A percentile compares a stretch with the other conserved stretches of the same genome.
Evolutionary conservation across 2,329 filamentous ascomycete species (phyloP).

Genomic region (Penicillium polonicum): DNA sequence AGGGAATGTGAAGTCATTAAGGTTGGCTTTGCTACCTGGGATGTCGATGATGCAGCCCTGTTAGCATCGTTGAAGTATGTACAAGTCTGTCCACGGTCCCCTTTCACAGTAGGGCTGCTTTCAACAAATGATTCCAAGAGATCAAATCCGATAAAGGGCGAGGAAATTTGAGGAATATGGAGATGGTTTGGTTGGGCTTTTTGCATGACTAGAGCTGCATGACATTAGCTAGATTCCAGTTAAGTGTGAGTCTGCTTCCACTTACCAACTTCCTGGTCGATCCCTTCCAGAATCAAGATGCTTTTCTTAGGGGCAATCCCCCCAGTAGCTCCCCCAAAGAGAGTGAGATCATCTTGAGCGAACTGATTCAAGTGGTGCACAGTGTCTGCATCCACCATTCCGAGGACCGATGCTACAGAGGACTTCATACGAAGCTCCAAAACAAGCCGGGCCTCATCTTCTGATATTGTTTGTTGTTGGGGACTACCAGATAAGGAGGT

Average conservation of each 20-base stretch:
- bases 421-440: slow-evolving; percentile 50
- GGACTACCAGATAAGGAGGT: not conserved
- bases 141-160: slow-evolving; percentile 13
- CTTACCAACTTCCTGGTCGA: slow-evolving; percentile 61
- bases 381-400: slow-evolving; percentile 47
- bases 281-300: slow-evolving; percentile 52
- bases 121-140: slow-evolving; percentile 8
- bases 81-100: slow-evolving; percentile 13
- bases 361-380: slow-evolving; percentile 61
- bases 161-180: slow-evolving; percentile 18
- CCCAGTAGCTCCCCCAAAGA: slow-evolving; percentile 48
- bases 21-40: slow-evolving; percentile 12
- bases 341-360: slow-evolving; percentile 52
- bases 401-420: slow-evolving; percentile 47
- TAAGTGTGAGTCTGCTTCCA: slow-evolving; percentile 35
- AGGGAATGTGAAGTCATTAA: not conserved
- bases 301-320: slow-evolving; percentile 27
- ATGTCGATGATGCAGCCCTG: slow-evolving; percentile 1
- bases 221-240: slow-evolving; percentile 5
- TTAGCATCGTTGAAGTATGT: slow-evolving; percentile 9
- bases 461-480: slow-evolving; percentile 19
- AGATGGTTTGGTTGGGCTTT: slow-evolving; percentile 14
- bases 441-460: slow-evolving; percentile 39
- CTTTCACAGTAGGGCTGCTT: not conserved
- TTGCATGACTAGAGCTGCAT: slow-evolving; percentile 18